Base-by-base conservation (phyloP, 257 asterid species). In the Ophiorrhiza pumila region DNA sequence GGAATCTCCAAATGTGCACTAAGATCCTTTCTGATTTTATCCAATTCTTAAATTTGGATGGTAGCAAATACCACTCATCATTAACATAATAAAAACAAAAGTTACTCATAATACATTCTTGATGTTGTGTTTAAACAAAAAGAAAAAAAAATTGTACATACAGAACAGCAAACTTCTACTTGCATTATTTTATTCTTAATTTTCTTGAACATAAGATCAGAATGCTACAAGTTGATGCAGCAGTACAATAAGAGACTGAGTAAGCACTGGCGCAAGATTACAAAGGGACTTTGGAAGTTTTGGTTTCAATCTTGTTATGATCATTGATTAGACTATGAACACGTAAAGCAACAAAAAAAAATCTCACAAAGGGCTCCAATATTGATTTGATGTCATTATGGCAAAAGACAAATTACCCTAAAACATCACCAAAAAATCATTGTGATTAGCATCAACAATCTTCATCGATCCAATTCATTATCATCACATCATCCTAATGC, bases 331-430 rank as follows among this genome's bases (percentile, higher is more conserved):
- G 80, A 79, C 74, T 71, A 65, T 57, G 80, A 79, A 68, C 49
- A 29, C 73, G 41, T 14, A 66, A 71, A 52, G 69, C 35, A 65
- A 49, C 45, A 67, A 52, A 50, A 39, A 50, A 39, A 22, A 23
- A 4, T 22, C 57, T 8, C 37, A 37, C 69, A 43, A 45, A 55
- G 56, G 11, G 41, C 65, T 34, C 22, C 65, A 60, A 55, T 70
- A 63, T 79, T 64, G 79, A 74, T 74, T 79, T 69, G 79, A 79
- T 64, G 49, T 56, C 79, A 74, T 55, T 69, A 68, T 9, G 25
- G 68, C 8, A 42, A 69, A 43, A 18, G 76, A 60, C 75, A 71
- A 69, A 45, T 37, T 43, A 55, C 7, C 55, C 78, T 18, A 41
- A 58, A 69, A 45, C 67, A 66, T 57, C 56, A 43, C 15, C n/a